Evolutionary conservation across 441 rosid species (phyloP), one percentile per base, ranked within the genome.

Genomic region (Eruca vesicaria): DNA sequence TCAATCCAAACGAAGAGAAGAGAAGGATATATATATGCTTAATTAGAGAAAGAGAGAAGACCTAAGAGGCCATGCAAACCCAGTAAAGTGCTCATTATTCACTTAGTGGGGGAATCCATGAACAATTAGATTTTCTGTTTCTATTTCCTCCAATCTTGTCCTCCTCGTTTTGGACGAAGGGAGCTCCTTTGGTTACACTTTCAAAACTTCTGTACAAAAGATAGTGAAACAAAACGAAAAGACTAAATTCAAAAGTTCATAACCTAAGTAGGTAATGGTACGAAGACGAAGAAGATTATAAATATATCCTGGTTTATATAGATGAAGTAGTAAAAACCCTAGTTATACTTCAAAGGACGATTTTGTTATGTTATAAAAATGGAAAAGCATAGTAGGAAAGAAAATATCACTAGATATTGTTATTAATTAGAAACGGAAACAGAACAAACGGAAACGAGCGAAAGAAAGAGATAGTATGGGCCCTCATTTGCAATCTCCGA

Each of bases 1-100:
- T 85, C 87, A 84, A 68, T 80, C 84, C 87, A 85, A 87, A 53
- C 60, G 79, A 74, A 48, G 81, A 85, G 77, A 66, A 78, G 56
- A 63, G 57, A 78, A 78, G 72, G 82, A 18, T 14, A 23, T 3
- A 3, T 23, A 23, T 3, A 48, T 32, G 7, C 15, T 1, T 15
- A n/a, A n/a, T n/a, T n/a, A 66, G 57, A 52, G 56, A 45, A 33
- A 79, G 32, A 57, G 61, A 76, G 43, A 66, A 63, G 75, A 33
- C 81, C 90, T 84, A 77, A 82, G 3, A 68, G 78, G 45, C 75
- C 89, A 85, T 84, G 86, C 81, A 87, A 79, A 79, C 86, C 86
- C 73, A 6, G 8, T 19, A 75, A 59, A 71, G 80, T 35, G 63
- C 43, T 15, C 7, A 0, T 63, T 62, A 69, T 77, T 80, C 23